Conservation (phyloP, 2,329 filamentous ascomycete genomes). For the Xylaria sp. region DNA sequence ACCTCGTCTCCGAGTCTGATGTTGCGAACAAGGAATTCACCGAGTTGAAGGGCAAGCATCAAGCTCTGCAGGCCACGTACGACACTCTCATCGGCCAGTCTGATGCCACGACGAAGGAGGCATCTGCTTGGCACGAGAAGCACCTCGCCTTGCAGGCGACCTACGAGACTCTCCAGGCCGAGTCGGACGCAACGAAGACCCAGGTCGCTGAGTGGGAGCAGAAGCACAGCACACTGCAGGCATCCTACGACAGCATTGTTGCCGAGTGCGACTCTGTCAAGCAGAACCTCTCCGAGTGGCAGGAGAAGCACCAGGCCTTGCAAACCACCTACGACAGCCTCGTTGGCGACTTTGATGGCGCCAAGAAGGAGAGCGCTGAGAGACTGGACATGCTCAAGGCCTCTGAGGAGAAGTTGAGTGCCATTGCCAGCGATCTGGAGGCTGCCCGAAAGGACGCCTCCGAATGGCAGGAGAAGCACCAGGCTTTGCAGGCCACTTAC, state of each 20-base stretch:
- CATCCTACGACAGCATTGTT: background rate
- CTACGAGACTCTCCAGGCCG: conserved; percentile 18
- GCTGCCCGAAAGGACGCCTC: conserved; percentile 16
- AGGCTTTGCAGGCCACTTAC: conserved; percentile 2
- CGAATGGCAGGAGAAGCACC: conserved; percentile 7
- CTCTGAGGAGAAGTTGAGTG: background rate
- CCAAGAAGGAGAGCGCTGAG: conserved; percentile 19
- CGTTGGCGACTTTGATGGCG: conserved; percentile 19
- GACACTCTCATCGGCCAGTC: conserved; percentile 22
- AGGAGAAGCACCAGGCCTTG: conserved; percentile 26
- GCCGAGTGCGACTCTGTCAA: conserved; percentile 14
- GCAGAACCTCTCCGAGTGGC: conserved; percentile 21
- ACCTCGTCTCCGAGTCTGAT: conserved; percentile 32
- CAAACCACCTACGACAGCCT: conserved; percentile 16
- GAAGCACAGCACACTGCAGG: background rate
- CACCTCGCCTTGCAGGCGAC: conserved; percentile 24
- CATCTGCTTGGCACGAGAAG: conserved; percentile 25
- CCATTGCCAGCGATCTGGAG: conserved; percentile 20
- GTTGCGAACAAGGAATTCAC: conserved; percentile 27
- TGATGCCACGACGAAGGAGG: conserved; percentile 21
- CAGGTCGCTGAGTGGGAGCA: conserved; percentile 15
- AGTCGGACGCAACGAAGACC: conserved; percentile 24
- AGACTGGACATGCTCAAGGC: conserved; percentile 18
- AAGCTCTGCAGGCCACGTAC: conserved; percentile 12
- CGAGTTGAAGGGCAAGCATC: conserved; percentile 23